These are phyloP conservation scores for Kwoniella shivajii DNA, from an alignment of 1,284 basidiomycete species.

Conservation along the genomic window DNA sequence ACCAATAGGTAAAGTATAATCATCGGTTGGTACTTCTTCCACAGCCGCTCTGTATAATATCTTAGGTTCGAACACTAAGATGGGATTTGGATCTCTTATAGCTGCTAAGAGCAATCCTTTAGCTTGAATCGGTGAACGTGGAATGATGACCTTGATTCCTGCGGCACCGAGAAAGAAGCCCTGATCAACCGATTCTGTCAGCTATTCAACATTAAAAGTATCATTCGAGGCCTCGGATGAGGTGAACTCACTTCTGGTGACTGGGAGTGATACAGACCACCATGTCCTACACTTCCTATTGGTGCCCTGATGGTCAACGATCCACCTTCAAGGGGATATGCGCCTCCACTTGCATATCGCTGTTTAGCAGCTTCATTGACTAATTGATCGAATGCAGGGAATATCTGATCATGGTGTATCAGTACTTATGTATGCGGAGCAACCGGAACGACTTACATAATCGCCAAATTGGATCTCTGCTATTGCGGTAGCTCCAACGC, in stretches of 20 bases:
- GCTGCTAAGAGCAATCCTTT: slow-evolving; percentile 84
- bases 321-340: slow-evolving; percentile 66
- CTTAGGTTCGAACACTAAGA: slow-evolving; percentile 94
- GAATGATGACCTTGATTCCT: slow-evolving; percentile 89
- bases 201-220: not conserved
- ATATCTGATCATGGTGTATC: slow-evolving; percentile 73
- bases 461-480: slow-evolving; percentile 77
- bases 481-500: slow-evolving; percentile 92
- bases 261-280: slow-evolving; percentile 91
- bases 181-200: slow-evolving; percentile 20
- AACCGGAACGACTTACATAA: slow-evolving; percentile 31
- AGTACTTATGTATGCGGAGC: too few relatives aligned
- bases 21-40: slow-evolving; percentile 88
- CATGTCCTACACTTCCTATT: slow-evolving; percentile 88
- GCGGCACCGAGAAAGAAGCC: slow-evolving; percentile 90
- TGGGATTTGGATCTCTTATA: slow-evolving; percentile 88
- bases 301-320: slow-evolving; percentile 85
- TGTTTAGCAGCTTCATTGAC: slow-evolving; percentile 96
- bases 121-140: slow-evolving; percentile 89
- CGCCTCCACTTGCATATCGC: slow-evolving; percentile 83
- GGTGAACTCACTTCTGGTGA: slow-evolving; percentile 69
- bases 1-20: slow-evolving; percentile 78
- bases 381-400: slow-evolving; percentile 88
- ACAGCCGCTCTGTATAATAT: slow-evolving; percentile 56
- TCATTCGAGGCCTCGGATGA: not conserved